Evolutionary conservation across 768 basidiomycete species (phyloP).

Genomic region (Pholiota microspora): DNA sequence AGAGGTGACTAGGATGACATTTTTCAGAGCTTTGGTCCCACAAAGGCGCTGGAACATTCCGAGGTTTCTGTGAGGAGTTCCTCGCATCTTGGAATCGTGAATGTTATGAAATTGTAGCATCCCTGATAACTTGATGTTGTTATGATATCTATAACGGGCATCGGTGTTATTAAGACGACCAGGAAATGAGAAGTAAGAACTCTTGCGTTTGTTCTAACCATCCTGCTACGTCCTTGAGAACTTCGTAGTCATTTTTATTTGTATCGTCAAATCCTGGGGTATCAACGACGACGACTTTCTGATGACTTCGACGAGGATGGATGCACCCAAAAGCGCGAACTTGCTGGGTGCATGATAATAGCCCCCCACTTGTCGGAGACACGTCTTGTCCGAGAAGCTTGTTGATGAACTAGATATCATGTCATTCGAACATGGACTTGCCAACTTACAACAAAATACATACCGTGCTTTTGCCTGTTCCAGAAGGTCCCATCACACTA

Average conservation of each 20-base stretch:
- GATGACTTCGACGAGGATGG: not conserved
- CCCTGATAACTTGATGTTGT: not conserved
- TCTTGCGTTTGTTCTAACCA: not conserved
- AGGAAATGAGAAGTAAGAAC: not conserved
- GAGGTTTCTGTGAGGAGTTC: not conserved
- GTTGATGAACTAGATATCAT: not conserved
- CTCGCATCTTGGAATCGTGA: not conserved
- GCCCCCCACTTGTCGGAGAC: not conserved
- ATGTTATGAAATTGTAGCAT: not conserved
- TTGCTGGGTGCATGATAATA: not conserved
- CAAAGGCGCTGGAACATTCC: not conserved
- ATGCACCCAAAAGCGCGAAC: not conserved
- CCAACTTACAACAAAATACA: not conserved
- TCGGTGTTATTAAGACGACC: too few relatives aligned
- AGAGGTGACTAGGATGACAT: not conserved
- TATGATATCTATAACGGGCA: not conserved
- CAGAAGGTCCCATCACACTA: not conserved
- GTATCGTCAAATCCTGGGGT: not conserved
- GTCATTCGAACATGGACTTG: not conserved
- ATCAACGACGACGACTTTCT: not conserved
- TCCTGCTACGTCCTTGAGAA: not conserved
- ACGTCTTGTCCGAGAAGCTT: not conserved
- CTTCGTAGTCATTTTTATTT: not conserved
- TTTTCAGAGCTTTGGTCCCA: not conserved
- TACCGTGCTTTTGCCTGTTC: not conserved